Evolutionary conservation across 805 yeast species (phyloP).

Genomic region (Ogataea methanolica): DNA sequence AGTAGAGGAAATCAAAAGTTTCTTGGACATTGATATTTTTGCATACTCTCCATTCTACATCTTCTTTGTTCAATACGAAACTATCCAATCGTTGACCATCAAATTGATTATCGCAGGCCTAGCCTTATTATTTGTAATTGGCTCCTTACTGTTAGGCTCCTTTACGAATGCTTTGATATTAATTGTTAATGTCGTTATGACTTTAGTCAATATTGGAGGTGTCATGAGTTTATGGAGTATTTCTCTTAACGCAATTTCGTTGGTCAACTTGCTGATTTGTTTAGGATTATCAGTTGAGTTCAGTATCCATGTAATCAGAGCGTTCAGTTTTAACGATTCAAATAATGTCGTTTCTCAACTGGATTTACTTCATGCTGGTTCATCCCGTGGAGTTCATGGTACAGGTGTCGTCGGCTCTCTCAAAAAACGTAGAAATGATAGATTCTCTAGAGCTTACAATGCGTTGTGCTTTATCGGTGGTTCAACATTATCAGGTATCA

Average conservation of each 20-base stretch:
- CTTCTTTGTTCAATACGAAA: slow-evolving; percentile 82
- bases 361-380: background rate
- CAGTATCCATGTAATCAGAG: slow-evolving; percentile 80
- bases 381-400: background rate
- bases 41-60: slow-evolving; percentile 93
- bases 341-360: background rate
- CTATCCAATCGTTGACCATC: slow-evolving; percentile 58
- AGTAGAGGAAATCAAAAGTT: slow-evolving; percentile 47
- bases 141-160: slow-evolving; percentile 64
- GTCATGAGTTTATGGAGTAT: slow-evolving; percentile 71
- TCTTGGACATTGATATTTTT: slow-evolving; percentile 50
- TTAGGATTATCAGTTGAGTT: slow-evolving; percentile 92
- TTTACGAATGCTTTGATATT: slow-evolving; percentile 53
- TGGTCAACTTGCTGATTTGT: slow-evolving; percentile 89
- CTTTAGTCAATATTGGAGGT: slow-evolving; percentile 73
- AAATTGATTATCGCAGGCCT: slow-evolving; percentile 50
- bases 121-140: slow-evolving; percentile 41
- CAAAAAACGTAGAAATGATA: slow-evolving; percentile 8
- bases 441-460: slow-evolving; percentile 38
- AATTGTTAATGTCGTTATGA: slow-evolving; percentile 53
- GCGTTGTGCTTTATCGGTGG: slow-evolving; percentile 82
- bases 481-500: slow-evolving; percentile 85
- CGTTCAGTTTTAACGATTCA: slow-evolving; percentile 44
- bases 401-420: slow-evolving; percentile 1
- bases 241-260: slow-evolving; percentile 79